These are phyloP conservation scores for Gracilariopsis chorda DNA, from an alignment of 23 red algal species.

Conservation along the genomic window DNA sequence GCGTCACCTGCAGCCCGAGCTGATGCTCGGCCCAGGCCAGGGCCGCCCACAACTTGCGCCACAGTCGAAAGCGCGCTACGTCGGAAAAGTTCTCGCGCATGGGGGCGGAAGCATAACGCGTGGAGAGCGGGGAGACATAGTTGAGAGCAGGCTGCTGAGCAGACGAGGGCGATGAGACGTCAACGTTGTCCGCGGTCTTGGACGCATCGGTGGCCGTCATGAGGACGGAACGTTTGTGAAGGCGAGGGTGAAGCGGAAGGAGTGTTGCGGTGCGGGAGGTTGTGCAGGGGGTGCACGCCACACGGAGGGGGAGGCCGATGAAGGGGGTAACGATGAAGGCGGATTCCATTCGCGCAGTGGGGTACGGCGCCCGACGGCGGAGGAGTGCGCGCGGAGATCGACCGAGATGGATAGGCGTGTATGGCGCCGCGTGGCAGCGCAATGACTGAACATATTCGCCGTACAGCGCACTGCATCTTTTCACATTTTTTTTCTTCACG, in stretches of 20 bases:
- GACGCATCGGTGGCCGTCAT: not conserved
- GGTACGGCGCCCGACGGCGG: no score
- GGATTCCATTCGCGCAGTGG: no score
- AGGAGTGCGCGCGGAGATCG: no score
- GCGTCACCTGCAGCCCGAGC: constrained; percentile 72
- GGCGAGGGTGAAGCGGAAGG: not conserved
- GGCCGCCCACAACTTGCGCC: constrained; percentile 83
- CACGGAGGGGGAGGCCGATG: not conserved
- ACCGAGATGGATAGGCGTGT: no score
- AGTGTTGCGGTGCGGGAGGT: not conserved
- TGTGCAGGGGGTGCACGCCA: not conserved
- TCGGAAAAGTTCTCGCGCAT: constrained; percentile 95
- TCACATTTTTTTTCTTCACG: no score
- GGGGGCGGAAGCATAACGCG: constrained; percentile 82
- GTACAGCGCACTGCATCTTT: no score
- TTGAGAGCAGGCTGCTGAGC: not conserved
- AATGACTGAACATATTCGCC: no score
- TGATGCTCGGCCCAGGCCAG: constrained; percentile 71
- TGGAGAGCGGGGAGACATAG: constrained; percentile 82
- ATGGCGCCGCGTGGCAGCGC: no score
- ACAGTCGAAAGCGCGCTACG: constrained; percentile 78
- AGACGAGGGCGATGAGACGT: not conserved
- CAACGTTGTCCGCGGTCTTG: not conserved
- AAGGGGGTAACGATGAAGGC: not conserved
- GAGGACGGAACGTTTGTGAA: not conserved